phyloP scores from a whole-genome alignment of 345 rosid species.

The Hevea brasiliensis region DNA sequence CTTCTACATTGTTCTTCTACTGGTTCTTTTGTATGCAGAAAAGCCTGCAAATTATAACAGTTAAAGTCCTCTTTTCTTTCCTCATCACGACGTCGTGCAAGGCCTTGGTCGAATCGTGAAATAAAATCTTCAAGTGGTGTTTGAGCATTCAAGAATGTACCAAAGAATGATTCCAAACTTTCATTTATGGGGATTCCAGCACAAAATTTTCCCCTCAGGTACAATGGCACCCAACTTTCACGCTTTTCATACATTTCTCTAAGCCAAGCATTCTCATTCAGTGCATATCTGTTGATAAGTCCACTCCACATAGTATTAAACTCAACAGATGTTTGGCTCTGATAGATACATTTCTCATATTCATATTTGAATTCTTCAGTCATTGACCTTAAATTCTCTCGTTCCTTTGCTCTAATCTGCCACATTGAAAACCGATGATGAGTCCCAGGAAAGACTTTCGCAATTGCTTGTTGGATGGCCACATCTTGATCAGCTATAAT shows the following conservation, averaged over 20 bases:
- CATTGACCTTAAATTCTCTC: constrained; percentile 54
- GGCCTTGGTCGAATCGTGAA: constrained; percentile 58
- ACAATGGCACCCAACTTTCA: constrained; percentile 77
- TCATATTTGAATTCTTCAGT: constrained; percentile 58
- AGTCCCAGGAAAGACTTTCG: constrained; percentile 69
- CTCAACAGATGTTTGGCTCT: constrained; percentile 61
- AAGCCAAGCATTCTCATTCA: constrained; percentile 65
- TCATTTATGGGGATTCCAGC: constrained; percentile 72
- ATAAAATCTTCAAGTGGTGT: constrained; percentile 63
- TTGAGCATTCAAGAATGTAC: constrained; percentile 51
- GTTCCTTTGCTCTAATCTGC: constrained; percentile 69
- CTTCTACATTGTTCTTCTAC: constrained; percentile 83
- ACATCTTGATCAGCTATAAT: constrained; percentile 82
- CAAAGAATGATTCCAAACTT: constrained; percentile 59
- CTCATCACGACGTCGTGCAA: constrained; percentile 68
- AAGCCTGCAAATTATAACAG: constrained; percentile 62
- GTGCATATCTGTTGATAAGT: constrained; percentile 56
- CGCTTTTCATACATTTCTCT: constrained; percentile 67
- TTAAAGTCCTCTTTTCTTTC: constrained; percentile 85
- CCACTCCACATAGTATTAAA: constrained; percentile 65
- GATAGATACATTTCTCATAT: constrained; percentile 68
- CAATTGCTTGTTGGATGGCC: constrained; percentile 68
- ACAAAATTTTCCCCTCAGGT: constrained; percentile 63
- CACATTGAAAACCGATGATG: constrained; percentile 76
- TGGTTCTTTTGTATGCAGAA: constrained; percentile 71